phyloP scores from a whole-genome alignment of 1,284 basidiomycete genomes.

The Kwoniella shivajii region DNA sequence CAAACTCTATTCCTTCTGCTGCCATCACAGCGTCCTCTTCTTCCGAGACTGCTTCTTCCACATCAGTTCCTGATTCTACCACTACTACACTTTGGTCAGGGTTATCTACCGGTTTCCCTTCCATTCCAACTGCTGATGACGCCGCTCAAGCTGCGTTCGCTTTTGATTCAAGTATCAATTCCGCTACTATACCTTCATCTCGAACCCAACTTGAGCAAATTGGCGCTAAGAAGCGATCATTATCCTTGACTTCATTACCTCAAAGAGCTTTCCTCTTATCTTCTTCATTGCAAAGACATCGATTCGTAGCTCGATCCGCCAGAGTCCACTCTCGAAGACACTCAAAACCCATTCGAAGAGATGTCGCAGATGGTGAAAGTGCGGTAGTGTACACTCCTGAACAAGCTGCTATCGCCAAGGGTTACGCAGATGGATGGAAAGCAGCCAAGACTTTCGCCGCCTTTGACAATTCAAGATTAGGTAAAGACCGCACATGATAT shows the following conservation, averaged over 20 bases:
- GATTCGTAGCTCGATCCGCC: conserved; percentile 26
- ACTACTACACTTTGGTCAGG: conserved; percentile 7
- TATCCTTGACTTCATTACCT: conserved; percentile 13
- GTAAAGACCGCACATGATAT: conserved; percentile 10
- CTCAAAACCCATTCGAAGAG: not conserved
- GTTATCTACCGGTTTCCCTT: not conserved
- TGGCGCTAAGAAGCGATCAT: conserved; percentile 7
- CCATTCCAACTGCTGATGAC: conserved; percentile 2
- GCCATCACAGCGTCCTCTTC: not conserved
- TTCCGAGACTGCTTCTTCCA: not conserved
- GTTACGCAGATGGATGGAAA: conserved; percentile 66
- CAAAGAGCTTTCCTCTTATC: conserved; percentile 32
- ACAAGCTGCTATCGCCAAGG: conserved; percentile 52
- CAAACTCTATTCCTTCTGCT: not conserved
- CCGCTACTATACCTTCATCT: conserved; percentile 23
- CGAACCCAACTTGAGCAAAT: conserved; percentile 7
- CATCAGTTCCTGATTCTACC: not conserved
- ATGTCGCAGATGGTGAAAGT: conserved; percentile 5
- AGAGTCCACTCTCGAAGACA: conserved; percentile 8
- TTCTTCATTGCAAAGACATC: conserved; percentile 18
- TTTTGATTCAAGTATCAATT: conserved; percentile 7
- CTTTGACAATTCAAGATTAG: conserved; percentile 61
- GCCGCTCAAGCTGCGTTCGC: conserved; percentile 9
- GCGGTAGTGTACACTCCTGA: conserved; percentile 26
- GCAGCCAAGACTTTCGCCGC: conserved; percentile 66